A percentile compares a stretch with the other conserved stretches of the same genome.
These are phyloP conservation scores for Wickerhamiella lipophila DNA, from an alignment of 805 yeast genomes.

Conservation along the genomic window DNA sequence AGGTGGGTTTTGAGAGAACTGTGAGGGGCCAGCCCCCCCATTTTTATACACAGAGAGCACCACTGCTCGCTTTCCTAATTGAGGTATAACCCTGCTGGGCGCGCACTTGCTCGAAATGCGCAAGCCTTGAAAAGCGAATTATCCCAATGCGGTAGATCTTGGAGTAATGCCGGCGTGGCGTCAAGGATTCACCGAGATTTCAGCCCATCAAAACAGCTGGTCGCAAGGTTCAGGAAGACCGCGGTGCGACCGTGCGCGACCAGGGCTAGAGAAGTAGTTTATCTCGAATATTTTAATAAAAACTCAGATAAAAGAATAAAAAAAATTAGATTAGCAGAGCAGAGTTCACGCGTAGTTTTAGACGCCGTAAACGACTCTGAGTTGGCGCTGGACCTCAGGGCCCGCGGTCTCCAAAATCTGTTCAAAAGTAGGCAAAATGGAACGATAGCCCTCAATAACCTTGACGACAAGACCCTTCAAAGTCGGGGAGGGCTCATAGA, in stretches of 20 bases:
- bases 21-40: not conserved
- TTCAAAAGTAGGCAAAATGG: constrained; percentile 19
- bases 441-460: constrained; percentile 22
- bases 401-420: constrained; percentile 18
- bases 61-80: not conserved
- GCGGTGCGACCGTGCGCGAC: too few relatives aligned
- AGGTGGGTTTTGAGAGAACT: not conserved
- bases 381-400: constrained; percentile 21
- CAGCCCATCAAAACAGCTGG: too few relatives aligned
- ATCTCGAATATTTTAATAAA: too few relatives aligned
- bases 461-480: constrained; percentile 23
- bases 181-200: too few relatives aligned
- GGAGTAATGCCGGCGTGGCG: too few relatives aligned
- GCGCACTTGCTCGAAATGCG: too few relatives aligned
- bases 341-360: not conserved
- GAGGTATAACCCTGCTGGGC: not conserved
- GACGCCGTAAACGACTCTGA: constrained; percentile 16
- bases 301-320: too few relatives aligned
- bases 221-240: too few relatives aligned
- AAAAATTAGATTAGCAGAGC: too few relatives aligned
- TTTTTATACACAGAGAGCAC: not conserved
- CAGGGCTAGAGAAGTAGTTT: too few relatives aligned
- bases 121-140: too few relatives aligned
- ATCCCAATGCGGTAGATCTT: too few relatives aligned
- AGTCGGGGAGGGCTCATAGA: constrained; percentile 26